Evolutionary conservation across 2,329 filamentous ascomycete species (phyloP), one percentile per base, ranked within the genome.

Genomic region (Colletotrichum navitas): DNA sequence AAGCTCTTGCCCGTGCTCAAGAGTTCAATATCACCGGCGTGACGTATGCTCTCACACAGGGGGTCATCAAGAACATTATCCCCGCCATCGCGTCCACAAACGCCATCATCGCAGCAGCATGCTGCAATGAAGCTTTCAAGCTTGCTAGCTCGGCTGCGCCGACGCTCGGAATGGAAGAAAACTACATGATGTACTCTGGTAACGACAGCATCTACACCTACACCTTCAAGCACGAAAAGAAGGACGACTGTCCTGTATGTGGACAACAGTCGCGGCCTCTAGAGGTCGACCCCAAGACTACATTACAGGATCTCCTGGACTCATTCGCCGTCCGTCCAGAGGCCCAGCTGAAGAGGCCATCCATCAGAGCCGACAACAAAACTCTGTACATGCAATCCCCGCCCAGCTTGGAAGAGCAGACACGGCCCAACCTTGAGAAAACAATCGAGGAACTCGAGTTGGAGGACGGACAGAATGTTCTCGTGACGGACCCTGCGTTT

Each of bases 101-200:
- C 80, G 95, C 96, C 68, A 96, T 99, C 76, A 93, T 99, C 74
- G 96, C 96, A 1, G 96, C 95, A 1, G 92, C 93, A 63, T 98
- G 95, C 82, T 98, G 96, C 82, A 98, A 97, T 75, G 96, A 99
- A 82, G 95, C 95, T 1, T 91, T 98, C 83, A 99, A 99, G 83
- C 93, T 99, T 74, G 93, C 92, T 52, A 97, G 94, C 18, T 90
- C 88, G 60, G 90, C 92, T 47, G 96, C 95, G 41, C 94, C 95
- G 0, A 92, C 91, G 74, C 86, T 99, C 21, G 93, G 92, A 16
- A 86, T 90, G 74, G 90, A 92, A 55, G 92, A 92, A 67, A 97
- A 97, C 80, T 99, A 99, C 84, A 98, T 98, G 95, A 97, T 98
- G 93, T 99, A 99, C 81, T 97, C 94, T 16, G 96, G 97, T 58